Evolutionary conservation across 2,329 filamentous ascomycete species (phyloP).

Genomic region (Ophiostoma angusticollis): DNA sequence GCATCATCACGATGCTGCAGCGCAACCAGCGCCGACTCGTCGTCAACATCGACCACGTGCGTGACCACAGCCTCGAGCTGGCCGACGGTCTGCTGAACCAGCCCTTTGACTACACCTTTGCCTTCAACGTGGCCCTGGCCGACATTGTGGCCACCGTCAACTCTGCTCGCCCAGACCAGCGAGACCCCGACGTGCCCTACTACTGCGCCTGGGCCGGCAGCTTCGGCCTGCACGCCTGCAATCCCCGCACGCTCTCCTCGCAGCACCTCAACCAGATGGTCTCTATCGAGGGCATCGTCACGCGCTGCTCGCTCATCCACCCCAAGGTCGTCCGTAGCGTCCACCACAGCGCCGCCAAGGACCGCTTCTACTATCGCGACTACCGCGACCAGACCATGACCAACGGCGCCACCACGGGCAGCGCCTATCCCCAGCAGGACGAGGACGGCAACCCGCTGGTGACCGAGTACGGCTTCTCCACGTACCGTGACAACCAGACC

Average conservation of each 20-base stretch:
- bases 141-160: slow-evolving; percentile 73
- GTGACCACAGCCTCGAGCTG: slow-evolving; percentile 73
- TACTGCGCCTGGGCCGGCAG: slow-evolving; percentile 97
- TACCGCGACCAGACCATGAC: slow-evolving; percentile 98
- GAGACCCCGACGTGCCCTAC: slow-evolving; percentile 67
- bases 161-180: slow-evolving; percentile 62
- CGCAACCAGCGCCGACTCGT: slow-evolving; percentile 51
- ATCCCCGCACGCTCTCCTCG: slow-evolving; percentile 82
- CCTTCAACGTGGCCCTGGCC: slow-evolving; percentile 84
- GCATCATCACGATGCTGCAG: slow-evolving; percentile 69
- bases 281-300: slow-evolving; percentile 93
- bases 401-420: slow-evolving; percentile 74
- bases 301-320: slow-evolving; percentile 84
- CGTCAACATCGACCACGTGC: slow-evolving; percentile 80
- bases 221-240: slow-evolving; percentile 90
- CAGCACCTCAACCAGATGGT: slow-evolving; percentile 92
- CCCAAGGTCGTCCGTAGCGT: slow-evolving; percentile 98
- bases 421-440: slow-evolving; percentile 88
- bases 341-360: slow-evolving; percentile 81
- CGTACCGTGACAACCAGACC: slow-evolving; percentile 91
- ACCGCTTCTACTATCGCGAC: slow-evolving; percentile 77
- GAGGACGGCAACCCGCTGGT: slow-evolving; percentile 83
- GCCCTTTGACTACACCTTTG: slow-evolving; percentile 78
- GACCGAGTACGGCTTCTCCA: slow-evolving; percentile 93
- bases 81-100: slow-evolving; percentile 65